Percentiles rank a stretch among this genome's conserved stretches.
Evolutionary conservation across 106 monocot genomes (phyloP).

Genomic region (Dendrobium catenatum): DNA sequence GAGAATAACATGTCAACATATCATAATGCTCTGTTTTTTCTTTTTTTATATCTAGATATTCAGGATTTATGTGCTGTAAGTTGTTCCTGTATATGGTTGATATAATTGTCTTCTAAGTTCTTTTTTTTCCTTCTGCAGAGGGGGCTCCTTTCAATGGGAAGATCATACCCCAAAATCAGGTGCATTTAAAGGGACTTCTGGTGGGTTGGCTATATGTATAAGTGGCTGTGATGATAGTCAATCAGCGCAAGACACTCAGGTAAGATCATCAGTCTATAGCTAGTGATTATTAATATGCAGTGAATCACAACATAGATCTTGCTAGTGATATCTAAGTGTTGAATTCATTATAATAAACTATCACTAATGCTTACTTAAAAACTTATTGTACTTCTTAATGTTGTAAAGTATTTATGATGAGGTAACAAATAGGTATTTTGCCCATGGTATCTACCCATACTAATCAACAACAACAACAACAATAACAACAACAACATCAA

Average conservation of each 20-base stretch:
- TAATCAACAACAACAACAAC: too few species aligned
- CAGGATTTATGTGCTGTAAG: neutral
- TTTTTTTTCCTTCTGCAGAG: conserved; percentile 13
- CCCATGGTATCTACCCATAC: neutral
- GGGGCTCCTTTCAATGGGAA: conserved; percentile 25
- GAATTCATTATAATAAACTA: conserved; percentile 4
- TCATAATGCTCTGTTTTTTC: too few species aligned
- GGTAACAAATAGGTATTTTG: neutral
- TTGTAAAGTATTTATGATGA: neutral
- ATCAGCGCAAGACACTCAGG: conserved; percentile 28
- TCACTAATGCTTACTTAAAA: neutral
- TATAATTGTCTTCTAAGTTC: neutral
- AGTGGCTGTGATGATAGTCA: conserved; percentile 44
- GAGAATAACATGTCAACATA: too few species aligned
- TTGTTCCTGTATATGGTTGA: neutral
- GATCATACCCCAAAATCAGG: conserved; percentile 16
- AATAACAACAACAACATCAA: too few species aligned
- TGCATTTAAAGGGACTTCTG: conserved; percentile 27
- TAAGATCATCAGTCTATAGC: conserved; percentile 8
- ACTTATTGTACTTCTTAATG: neutral
- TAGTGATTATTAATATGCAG: neutral
- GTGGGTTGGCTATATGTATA: conserved; percentile 35
- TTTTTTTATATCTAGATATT: too few species aligned
- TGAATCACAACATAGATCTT: neutral
- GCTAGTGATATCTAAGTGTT: neutral